phyloP scores from a whole-genome alignment of 2,329 filamentous ascomycete genomes.

The Ascochyta pisi region DNA sequence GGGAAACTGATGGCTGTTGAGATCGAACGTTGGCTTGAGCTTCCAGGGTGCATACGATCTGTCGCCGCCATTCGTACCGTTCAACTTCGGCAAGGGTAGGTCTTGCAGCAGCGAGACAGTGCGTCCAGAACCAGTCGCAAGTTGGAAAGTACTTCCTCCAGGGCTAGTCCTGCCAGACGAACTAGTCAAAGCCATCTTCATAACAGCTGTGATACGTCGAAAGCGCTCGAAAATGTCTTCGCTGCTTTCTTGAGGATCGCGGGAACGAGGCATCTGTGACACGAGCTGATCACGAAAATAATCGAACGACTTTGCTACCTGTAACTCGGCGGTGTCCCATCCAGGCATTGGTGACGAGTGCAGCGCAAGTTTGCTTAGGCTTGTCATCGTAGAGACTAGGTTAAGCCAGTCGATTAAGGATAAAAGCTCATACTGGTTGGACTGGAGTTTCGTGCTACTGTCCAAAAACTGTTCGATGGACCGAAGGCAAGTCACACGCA shows the following conservation, averaged over 20 bases:
- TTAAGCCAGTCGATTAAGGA: constrained; percentile 45
- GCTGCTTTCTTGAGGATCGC: constrained; percentile 28
- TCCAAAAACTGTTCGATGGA: constrained; percentile 46
- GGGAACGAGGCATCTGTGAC: constrained; percentile 39
- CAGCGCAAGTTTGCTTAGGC: constrained; percentile 39
- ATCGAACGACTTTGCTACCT: constrained; percentile 42
- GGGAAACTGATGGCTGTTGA: constrained; percentile 40
- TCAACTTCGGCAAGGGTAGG: constrained; percentile 37
- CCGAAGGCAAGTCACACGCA: constrained; percentile 42
- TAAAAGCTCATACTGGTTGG: constrained; percentile 38
- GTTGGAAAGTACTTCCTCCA: constrained; percentile 43
- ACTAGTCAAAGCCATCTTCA: constrained; percentile 36
- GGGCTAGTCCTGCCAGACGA: constrained; percentile 35
- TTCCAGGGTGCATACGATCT: constrained; percentile 40
- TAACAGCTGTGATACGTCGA: constrained; percentile 42
- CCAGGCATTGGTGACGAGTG: constrained; percentile 41
- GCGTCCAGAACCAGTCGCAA: constrained; percentile 43
- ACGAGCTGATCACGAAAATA: constrained; percentile 43
- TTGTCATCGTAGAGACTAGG: constrained; percentile 38
- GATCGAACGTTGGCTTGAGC: constrained; percentile 36
- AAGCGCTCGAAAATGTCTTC: constrained; percentile 46
- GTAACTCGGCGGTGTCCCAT: constrained; percentile 43
- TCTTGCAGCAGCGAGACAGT: constrained; percentile 45
- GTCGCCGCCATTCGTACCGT: constrained; percentile 34
- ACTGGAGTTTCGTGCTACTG: constrained; percentile 36